A percentile compares a stretch with the other conserved stretches of the same genome.
These are phyloP conservation scores for Clitocybe nebularis DNA, from an alignment of 1,284 basidiomycete genomes.

Conservation along the genomic window DNA sequence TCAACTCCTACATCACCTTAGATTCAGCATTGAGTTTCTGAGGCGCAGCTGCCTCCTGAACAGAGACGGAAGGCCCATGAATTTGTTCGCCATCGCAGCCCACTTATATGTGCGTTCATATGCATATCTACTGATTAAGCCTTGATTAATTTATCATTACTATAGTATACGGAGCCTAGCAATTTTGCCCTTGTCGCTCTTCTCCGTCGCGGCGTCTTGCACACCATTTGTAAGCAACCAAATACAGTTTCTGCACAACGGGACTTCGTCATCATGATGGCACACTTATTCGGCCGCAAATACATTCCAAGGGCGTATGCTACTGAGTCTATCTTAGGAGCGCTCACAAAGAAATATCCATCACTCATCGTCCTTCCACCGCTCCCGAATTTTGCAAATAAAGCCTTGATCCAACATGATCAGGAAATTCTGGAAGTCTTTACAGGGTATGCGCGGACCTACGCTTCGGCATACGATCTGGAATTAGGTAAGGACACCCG, in stretches of 20 bases:
- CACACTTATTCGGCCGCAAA: constrained; percentile 57
- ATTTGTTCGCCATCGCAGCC: constrained; percentile 52
- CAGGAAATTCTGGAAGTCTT: constrained; percentile 49
- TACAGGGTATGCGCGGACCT: constrained; percentile 49
- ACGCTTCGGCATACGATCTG: constrained; percentile 32
- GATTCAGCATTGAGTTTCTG: constrained; percentile 72
- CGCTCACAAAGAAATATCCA: constrained; percentile 41
- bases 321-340: constrained; percentile 30
- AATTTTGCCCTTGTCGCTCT: constrained; percentile 63
- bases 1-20: constrained; percentile 59
- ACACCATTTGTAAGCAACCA: constrained; percentile 45
- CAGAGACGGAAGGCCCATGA: constrained; percentile 49
- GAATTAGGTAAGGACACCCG: constrained; percentile 35
- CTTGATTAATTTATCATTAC: neutral
- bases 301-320: constrained; percentile 44
- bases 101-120: constrained; percentile 45
- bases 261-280: constrained; percentile 51
- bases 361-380: constrained; percentile 56
- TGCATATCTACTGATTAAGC: neutral
- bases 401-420: constrained; percentile 45
- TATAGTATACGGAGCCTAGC: constrained; percentile 57
- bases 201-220: constrained; percentile 54
- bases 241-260: constrained; percentile 37
- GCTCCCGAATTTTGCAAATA: constrained; percentile 35
- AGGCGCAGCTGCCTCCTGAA: constrained; percentile 52